Evolutionary conservation across 345 rosid species (phyloP), one percentile per base, ranked within the genome.

Genomic region (Populus euphratica): DNA sequence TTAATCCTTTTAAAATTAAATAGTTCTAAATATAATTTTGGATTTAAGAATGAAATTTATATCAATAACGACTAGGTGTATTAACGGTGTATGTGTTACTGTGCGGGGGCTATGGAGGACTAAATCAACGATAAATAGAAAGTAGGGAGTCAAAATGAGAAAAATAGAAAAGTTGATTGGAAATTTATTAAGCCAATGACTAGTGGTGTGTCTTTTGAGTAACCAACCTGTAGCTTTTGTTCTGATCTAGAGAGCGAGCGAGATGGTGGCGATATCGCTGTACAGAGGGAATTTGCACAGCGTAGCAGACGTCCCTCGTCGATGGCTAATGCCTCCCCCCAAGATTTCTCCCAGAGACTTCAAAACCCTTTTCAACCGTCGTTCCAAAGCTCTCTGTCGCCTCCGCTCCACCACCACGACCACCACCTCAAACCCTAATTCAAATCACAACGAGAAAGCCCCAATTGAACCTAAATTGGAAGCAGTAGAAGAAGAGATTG

Each of bases 251-350:
- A 35, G 41, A 31, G 6, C 4, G 23, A 25, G 36, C 20, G 14
- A 33, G 9, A 78, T 94, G 98, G 98, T 94, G 86, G 93, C 97
- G 77, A 88, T 94, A 25, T 94, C 98, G 31, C 85, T 94, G 69
- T 92, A 92, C 93, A 86, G 97, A 81, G 97, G 98, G 66, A 92
- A 92, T 83, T 92, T 94, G 41, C 98, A 92, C 88, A 86, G 90
- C 78, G 89, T 89, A 38, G 89, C 94, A 44, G 93, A 89, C 80
- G 86, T 83, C 0, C 92, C 93, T 73, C 92, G 98, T 44, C 88
- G 88, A 67, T 94, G 97, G 98, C 85, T 49, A 7, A 88, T 89
- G 94, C 97, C 97, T 16, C 36, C 82, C 12, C 91, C 73, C 47
- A 85, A 81, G 67, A 83, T 94, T 62, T 87, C 97, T 74, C 78